These are phyloP conservation scores for Penicillium argentinense DNA, from an alignment of 495 filamentous ascomycete species.

Conservation along the genomic window DNA sequence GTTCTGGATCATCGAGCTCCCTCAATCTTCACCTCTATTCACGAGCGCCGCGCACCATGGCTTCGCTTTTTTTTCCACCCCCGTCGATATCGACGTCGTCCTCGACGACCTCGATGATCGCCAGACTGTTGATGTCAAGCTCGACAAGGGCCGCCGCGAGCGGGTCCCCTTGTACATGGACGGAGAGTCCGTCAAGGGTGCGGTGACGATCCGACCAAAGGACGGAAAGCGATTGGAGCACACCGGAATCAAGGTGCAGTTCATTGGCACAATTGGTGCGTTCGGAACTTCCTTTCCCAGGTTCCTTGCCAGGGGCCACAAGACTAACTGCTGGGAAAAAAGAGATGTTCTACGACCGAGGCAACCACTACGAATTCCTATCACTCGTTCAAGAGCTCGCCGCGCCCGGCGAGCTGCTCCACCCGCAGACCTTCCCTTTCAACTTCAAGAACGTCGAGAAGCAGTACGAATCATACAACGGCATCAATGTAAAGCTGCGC, in stretches of 20 bases:
- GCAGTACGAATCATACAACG: conserved; percentile 99
- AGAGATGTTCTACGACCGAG: conserved; percentile 99
- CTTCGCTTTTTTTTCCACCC: conserved; percentile 96
- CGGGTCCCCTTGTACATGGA: conserved; percentile 97
- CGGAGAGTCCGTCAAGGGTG: conserved; percentile 95
- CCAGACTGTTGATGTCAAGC: conserved; percentile 93
- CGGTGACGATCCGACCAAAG: conserved; percentile 92
- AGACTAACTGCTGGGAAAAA: neutral
- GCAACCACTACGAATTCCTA: conserved; percentile 99
- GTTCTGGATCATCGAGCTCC: conserved; percentile 19
- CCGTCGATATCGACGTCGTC: conserved; percentile 97
- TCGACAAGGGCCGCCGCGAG: conserved; percentile 95
- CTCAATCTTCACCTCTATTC: conserved; percentile 5
- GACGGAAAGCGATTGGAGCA: conserved; percentile 98
- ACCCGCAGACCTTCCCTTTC: conserved; percentile 98
- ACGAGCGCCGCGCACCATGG: conserved; percentile 55
- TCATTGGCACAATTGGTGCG: conserved; percentile 96
- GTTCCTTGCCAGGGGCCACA: too few relatives aligned
- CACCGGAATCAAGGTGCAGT: conserved; percentile 99
- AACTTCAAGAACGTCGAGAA: conserved; percentile 99
- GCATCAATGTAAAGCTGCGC: conserved; percentile 97
- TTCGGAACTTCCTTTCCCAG: neutral
- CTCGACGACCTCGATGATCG: conserved; percentile 93
- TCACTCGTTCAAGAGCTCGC: conserved; percentile 94
- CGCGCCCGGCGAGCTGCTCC: conserved; percentile 93